phyloP scores from a whole-genome alignment of 768 basidiomycete genomes.

The Austroboletus festivus region DNA sequence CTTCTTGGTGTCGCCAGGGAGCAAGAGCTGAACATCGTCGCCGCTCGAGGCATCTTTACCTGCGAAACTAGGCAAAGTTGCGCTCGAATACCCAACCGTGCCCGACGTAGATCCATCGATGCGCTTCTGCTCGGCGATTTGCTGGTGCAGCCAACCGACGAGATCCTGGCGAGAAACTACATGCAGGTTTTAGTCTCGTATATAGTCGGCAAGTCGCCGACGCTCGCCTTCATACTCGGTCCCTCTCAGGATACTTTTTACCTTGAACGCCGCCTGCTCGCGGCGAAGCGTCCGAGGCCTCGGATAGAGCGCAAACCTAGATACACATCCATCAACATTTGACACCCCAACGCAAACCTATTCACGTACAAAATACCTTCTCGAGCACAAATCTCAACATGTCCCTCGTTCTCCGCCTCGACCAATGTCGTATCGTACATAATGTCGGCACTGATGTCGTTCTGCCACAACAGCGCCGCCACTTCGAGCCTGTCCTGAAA shows the following conservation, averaged over 20 bases:
- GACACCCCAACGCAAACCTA: not conserved
- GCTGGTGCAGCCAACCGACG: slow-evolving; percentile 69
- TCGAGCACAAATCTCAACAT: slow-evolving; percentile 64
- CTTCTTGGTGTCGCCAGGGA: slow-evolving; percentile 71
- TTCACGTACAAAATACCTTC: slow-evolving; percentile 78
- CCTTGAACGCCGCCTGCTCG: slow-evolving; percentile 70
- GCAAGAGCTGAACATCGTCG: slow-evolving; percentile 58
- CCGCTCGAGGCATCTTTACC: slow-evolving; percentile 34
- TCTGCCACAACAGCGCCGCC: slow-evolving; percentile 71
- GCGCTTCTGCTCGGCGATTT: slow-evolving; percentile 77
- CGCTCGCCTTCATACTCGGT: slow-evolving; percentile 68
- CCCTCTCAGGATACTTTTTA: slow-evolving; percentile 78
- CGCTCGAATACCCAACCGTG: slow-evolving; percentile 43
- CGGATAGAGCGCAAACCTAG: slow-evolving; percentile 50
- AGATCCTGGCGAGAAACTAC: slow-evolving; percentile 65
- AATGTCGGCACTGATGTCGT: slow-evolving; percentile 81
- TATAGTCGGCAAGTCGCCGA: too few species aligned
- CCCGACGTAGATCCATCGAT: slow-evolving; percentile 66
- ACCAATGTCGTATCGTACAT: slow-evolving; percentile 79
- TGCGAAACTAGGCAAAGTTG: slow-evolving; percentile 29
- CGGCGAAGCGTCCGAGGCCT: slow-evolving; percentile 53
- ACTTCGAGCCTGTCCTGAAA: slow-evolving; percentile 78
- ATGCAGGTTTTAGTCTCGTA: too few species aligned
- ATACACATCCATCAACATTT: slow-evolving; percentile 38
- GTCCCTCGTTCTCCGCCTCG: slow-evolving; percentile 60